Conservation (phyloP, 768 basidiomycete genomes). For the Vararia minispora region DNA sequence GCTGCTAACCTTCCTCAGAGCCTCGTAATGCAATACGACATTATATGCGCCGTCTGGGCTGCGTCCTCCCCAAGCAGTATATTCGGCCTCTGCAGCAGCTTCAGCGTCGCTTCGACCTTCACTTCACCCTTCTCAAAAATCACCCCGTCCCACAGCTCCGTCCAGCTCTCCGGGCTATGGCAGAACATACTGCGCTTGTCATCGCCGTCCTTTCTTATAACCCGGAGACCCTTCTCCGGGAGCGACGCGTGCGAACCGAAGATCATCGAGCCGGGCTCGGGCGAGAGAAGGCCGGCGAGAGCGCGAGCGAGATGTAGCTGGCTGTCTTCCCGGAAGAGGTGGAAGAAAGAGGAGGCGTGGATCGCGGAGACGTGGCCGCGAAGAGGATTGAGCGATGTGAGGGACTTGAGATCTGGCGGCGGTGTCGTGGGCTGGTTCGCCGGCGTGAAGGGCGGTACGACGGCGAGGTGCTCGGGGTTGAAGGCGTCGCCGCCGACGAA, state of each 20-base stretch:
- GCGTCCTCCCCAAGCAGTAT: no score
- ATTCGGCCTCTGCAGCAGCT: no score
- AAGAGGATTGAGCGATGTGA: slow-evolving; percentile 34
- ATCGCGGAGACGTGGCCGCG: slow-evolving; percentile 37
- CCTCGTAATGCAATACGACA: no score
- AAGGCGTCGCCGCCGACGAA: slow-evolving; percentile 50
- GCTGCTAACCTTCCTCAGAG: no score
- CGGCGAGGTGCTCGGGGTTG: slow-evolving; percentile 30
- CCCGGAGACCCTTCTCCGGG: slow-evolving; percentile 21
- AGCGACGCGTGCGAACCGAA: slow-evolving; percentile 30
- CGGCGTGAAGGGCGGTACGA: slow-evolving; percentile 16
- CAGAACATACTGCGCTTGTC: slow-evolving; percentile 16
- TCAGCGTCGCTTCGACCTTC: slow-evolving; percentile 18
- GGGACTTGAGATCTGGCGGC: slow-evolving; percentile 18
- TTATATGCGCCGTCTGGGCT: no score
- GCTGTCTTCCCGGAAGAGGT: slow-evolving; percentile 30
- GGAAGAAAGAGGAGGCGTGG: slow-evolving; percentile 39
- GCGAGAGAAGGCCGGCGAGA: slow-evolving; percentile 32
- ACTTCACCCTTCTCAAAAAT: slow-evolving; percentile 26
- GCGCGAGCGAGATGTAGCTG: slow-evolving; percentile 31
- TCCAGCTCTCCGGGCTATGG: slow-evolving; percentile 26
- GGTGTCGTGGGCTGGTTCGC: slow-evolving; percentile 13
- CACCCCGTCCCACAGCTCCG: slow-evolving; percentile 26
- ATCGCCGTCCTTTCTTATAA: background rate
- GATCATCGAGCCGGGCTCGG: slow-evolving; percentile 32